Evolutionary conservation across 768 basidiomycete species (phyloP).

Genomic region (Peribolospora kevripleyi): DNA sequence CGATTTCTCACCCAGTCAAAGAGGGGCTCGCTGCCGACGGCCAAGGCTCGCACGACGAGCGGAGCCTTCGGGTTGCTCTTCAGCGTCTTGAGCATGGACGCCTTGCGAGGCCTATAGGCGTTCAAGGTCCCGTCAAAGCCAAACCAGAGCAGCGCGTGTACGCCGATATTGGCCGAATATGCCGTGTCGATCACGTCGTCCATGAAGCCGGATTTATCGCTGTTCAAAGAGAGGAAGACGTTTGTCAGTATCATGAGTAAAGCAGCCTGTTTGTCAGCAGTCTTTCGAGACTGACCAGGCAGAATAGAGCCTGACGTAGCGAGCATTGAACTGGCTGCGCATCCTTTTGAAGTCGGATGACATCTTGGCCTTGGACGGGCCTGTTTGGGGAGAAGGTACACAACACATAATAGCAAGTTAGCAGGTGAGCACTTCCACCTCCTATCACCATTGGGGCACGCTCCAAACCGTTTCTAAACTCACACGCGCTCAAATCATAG

Average conservation of each 20-base stretch:
- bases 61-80: background rate
- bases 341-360: constrained; percentile 37
- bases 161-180: constrained; percentile 41
- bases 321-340: constrained; percentile 32
- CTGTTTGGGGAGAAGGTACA: constrained; percentile 18
- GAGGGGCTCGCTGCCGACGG: background rate
- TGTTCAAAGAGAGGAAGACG: background rate
- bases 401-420: background rate
- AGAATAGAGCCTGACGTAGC: constrained; percentile 43
- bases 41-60: background rate
- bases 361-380: constrained; percentile 33
- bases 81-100: background rate
- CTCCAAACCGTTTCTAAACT: constrained; percentile 9
- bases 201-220: constrained; percentile 37
- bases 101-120: background rate
- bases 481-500: constrained; percentile 45
- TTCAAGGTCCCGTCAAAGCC: constrained; percentile 8
- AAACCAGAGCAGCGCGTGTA: constrained; percentile 53
- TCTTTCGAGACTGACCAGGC: constrained; percentile 28
- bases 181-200: constrained; percentile 47
- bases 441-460: constrained; percentile 1
- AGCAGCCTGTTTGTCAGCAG: constrained; percentile 20
- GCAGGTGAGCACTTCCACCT: no score
- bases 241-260: background rate
- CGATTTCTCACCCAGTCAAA: background rate